Percentiles rank a stretch among this genome's conserved stretches.
phyloP scores from a whole-genome alignment of 768 basidiomycete species.

The Collybia mongolica region DNA sequence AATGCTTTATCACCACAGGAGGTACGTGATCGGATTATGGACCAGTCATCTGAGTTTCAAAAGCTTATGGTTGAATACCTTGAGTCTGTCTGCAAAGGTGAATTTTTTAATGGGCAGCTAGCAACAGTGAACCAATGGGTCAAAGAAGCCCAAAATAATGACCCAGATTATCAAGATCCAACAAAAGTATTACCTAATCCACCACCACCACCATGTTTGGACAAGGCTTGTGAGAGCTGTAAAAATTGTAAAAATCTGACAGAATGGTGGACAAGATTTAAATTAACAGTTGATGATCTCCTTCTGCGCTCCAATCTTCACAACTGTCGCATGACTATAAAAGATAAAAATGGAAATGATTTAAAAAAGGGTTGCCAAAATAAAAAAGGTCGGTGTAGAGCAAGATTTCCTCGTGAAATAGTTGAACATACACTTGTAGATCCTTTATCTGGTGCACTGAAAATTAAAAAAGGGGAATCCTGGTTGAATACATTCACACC shows the following conservation, averaged over 20 bases:
- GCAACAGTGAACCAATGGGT: neutral
- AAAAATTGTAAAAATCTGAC: neutral
- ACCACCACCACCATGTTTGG: neutral
- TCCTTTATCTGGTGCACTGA: neutral
- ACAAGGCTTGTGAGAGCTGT: neutral
- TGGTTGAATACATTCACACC: neutral
- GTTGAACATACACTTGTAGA: too few species aligned
- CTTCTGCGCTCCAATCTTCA: neutral
- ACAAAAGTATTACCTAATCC: neutral
- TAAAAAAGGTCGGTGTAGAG: neutral
- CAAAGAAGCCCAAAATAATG: neutral
- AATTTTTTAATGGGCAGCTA: neutral
- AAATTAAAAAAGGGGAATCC: too few species aligned
- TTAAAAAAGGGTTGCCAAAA: conserved; percentile 2
- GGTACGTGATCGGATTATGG: neutral
- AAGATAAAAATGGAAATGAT: conserved; percentile 2
- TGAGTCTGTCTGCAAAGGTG: neutral
- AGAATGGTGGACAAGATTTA: neutral
- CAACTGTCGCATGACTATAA: neutral
- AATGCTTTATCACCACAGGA: conserved; percentile 10
- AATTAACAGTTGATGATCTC: neutral
- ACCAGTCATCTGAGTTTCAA: conserved; percentile 3
- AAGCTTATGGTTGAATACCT: conserved; percentile 1
- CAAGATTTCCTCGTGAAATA: neutral
- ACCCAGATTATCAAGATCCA: neutral